These are phyloP conservation scores for Trypanosoma vivax DNA, from an alignment of 208 protist species.

Conservation along the genomic window DNA sequence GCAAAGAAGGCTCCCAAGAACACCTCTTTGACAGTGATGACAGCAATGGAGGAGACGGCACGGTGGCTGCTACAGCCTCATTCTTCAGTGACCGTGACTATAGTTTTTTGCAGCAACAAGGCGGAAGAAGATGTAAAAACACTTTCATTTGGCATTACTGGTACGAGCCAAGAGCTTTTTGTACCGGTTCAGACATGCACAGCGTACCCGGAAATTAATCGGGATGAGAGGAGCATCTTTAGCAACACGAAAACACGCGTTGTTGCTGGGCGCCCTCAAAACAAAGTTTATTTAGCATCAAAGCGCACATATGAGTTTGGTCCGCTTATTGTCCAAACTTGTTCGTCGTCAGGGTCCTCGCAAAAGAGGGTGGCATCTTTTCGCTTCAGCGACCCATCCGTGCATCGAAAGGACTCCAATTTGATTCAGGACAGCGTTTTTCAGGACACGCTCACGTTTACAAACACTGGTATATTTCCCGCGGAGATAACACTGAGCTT, in stretches of 20 bases:
- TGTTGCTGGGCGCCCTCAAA: slow-evolving; percentile 17
- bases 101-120: slow-evolving; percentile 79
- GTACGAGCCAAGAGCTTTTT: slow-evolving; percentile 52
- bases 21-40: slow-evolving; percentile 11
- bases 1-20: slow-evolving; percentile 29
- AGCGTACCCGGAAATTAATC: slow-evolving; percentile 80
- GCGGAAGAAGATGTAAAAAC: slow-evolving; percentile 23
- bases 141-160: slow-evolving; percentile 81
- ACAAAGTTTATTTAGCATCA: slow-evolving; percentile 61
- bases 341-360: no score
- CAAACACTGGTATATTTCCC: slow-evolving; percentile 80
- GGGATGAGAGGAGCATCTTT: slow-evolving; percentile 87
- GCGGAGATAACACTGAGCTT: slow-evolving; percentile 75
- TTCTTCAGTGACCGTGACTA: slow-evolving; percentile 48
- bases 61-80: slow-evolving; percentile 79
- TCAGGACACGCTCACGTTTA: slow-evolving; percentile 75
- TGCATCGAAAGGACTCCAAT: background rate
- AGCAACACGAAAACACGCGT: slow-evolving; percentile 27
- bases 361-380: slow-evolving; percentile 26
- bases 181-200: slow-evolving; percentile 40
- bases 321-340: slow-evolving; percentile 82
- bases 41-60: slow-evolving; percentile 53
- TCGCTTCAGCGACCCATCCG: background rate
- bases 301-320: slow-evolving; percentile 92
- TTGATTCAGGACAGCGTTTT: slow-evolving; percentile 1